phyloP scores from a whole-genome alignment of 371 early-diverging fungal species.

The Entomophthora muscae region DNA sequence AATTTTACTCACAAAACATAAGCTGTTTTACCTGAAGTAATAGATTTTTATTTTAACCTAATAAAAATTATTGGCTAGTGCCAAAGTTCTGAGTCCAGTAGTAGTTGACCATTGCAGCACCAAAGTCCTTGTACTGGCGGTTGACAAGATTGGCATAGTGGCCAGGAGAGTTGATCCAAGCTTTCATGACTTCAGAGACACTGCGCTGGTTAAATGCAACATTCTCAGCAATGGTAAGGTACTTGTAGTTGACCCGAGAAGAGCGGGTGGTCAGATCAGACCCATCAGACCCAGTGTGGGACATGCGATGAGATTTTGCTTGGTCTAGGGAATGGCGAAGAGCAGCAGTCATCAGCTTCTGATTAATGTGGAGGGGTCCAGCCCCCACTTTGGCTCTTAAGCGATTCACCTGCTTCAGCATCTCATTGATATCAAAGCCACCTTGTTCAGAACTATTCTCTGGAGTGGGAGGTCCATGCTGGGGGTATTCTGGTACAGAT shows the following conservation, averaged over 20 bases:
- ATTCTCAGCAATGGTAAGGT: constrained; percentile 18
- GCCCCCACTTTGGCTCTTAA: not conserved
- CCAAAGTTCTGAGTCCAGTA: constrained; percentile 9
- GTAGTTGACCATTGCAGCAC: not conserved
- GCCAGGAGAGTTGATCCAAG: constrained; percentile 8
- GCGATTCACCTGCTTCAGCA: not conserved
- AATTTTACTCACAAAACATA: too few species aligned
- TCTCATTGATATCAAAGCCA: not conserved
- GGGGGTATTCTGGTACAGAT: too few species aligned
- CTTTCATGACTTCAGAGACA: constrained; percentile 2
- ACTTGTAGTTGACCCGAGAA: constrained; percentile 8
- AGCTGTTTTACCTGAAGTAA: too few species aligned
- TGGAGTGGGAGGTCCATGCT: too few species aligned
- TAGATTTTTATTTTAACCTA: too few species aligned
- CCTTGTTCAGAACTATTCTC: too few species aligned
- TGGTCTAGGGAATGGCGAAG: constrained; percentile 16
- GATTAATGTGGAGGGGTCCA: not conserved
- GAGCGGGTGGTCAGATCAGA: constrained; percentile 9
- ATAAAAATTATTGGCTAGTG: too few species aligned
- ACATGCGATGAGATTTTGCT: constrained; percentile 14
- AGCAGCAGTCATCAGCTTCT: constrained; percentile 11
- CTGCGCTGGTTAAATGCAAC: constrained; percentile 18
- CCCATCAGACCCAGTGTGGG: constrained; percentile 15
- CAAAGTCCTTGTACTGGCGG: not conserved
- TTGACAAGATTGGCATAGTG: constrained; percentile 6